Evolutionary conservation across 2,329 filamentous ascomycete genomes (phyloP).

Genomic region (Xylaria sp.): DNA sequence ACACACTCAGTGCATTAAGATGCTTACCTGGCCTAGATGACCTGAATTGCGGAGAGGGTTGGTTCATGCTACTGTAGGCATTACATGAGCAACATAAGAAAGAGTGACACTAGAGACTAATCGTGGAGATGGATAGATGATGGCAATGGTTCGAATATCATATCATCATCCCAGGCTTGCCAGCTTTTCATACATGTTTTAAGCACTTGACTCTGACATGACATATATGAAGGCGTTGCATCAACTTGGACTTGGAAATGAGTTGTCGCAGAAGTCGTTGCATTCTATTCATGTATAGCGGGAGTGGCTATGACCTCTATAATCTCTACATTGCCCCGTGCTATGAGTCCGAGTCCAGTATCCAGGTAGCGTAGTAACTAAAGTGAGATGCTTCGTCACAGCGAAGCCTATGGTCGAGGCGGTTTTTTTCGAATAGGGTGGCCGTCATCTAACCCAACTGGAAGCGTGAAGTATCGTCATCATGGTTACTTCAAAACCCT

Average conservation of each 20-base stretch:
- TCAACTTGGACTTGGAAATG: not conserved
- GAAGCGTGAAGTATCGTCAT: not conserved
- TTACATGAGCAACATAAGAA: no score
- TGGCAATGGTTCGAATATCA: no score
- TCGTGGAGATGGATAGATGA: no score
- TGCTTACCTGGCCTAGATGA: no score
- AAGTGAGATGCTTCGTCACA: slow-evolving; percentile 7
- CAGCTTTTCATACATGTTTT: no score
- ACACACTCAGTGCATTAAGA: no score
- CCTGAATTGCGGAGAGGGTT: no score
- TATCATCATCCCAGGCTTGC: no score
- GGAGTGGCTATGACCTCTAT: slow-evolving; percentile 23
- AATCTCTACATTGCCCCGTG: slow-evolving; percentile 12
- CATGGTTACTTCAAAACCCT: slow-evolving; percentile 1
- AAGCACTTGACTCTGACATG: not conserved
- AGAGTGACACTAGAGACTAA: no score
- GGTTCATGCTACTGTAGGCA: no score
- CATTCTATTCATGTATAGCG: slow-evolving; percentile 3
- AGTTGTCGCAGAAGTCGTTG: not conserved
- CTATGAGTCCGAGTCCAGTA: slow-evolving; percentile 12
- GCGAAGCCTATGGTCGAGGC: slow-evolving; percentile 1
- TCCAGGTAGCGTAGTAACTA: slow-evolving; percentile 17
- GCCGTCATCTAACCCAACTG: slow-evolving; percentile 3
- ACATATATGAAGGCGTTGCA: slow-evolving; percentile 11
- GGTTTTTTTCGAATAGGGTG: slow-evolving; percentile 5